Percentiles rank a stretch among this genome's conserved stretches.
Conservation (phyloP, 106 monocot species). For the Apostasia shenzhenica region DNA sequence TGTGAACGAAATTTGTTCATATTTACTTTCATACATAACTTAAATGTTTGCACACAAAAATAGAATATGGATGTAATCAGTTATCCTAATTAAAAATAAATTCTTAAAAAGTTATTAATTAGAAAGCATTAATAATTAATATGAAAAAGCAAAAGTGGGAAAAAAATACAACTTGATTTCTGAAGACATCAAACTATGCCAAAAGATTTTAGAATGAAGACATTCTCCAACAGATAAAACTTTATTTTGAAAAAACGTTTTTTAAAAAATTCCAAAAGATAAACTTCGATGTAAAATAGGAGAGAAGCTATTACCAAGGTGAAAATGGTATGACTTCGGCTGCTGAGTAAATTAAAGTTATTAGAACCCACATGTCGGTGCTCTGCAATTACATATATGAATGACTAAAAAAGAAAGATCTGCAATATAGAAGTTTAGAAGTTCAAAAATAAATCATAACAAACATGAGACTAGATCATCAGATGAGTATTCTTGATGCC, state of each 20-base stretch:
- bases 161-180: too few relatives aligned
- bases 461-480: background rate
- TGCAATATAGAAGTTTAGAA: background rate
- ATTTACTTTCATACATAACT: too few relatives aligned
- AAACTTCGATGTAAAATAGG: constrained; percentile 12
- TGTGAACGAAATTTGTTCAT: too few relatives aligned
- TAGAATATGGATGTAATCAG: too few relatives aligned
- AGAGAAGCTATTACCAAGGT: constrained; percentile 63
- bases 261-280: background rate
- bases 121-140: too few relatives aligned
- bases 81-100: too few relatives aligned
- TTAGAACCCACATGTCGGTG: constrained; percentile 97
- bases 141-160: too few relatives aligned
- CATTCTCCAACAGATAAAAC: too few relatives aligned
- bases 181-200: too few relatives aligned
- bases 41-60: too few relatives aligned
- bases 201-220: too few relatives aligned
- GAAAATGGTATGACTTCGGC: constrained; percentile 95
- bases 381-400: constrained; percentile 44
- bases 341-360: constrained; percentile 93
- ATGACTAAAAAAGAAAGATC: background rate
- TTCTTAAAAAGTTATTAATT: too few relatives aligned
- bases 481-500: background rate
- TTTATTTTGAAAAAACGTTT: background rate
- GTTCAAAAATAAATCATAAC: background rate